Evolutionary conservation across 225 moss, liverwort and hornwort genomes (phyloP), one percentile per base, ranked within the genome.

Genomic region (Thuidium tamariscinum): DNA sequence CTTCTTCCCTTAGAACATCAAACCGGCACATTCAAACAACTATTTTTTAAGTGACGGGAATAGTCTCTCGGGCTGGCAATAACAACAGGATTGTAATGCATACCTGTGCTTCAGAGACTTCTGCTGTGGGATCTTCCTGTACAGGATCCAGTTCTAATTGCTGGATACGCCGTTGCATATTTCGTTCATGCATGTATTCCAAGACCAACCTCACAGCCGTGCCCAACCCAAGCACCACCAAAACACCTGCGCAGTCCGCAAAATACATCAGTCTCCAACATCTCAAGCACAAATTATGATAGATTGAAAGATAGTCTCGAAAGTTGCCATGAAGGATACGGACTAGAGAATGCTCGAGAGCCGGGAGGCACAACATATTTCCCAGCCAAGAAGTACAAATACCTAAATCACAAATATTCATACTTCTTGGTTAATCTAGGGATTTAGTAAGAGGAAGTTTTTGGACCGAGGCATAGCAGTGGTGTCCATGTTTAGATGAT

Each of bases 171-270:
- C 93, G 92, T 86, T 84, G 90, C 88, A 95, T 89, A 39, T 75
- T 85, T 78, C 92, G 88, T 84, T 95, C 95, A 74, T 96, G 93
- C 89, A 89, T 83, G 83, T 95, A 98, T 80, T 98, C 96, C 74
- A 98, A 87, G 20, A 93, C 68, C 59, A 98, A 84, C 80, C 98
- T 92, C 64, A 94, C 93, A 71, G 93, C 95, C 39, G 96, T 96
- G 59, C 96, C 96, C 61, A 98, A 57, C 29, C 98, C 98, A 74
- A 98, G 92, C 29, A 98, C 96, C 72, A 98, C 95, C 91, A 98
- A 94, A 32, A 98, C 96, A 82, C 97, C 97, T 98, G 95, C 63
- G 65, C 6, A 86, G 65, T 59, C 63, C 70, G 56, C 62, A 10
- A 5, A n/a, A 68, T 15, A 32, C 21, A 80, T 75, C 59, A 88